Evolutionary conservation across 2,329 filamentous ascomycete genomes (phyloP).

Genomic region (Trichophyton equinum): DNA sequence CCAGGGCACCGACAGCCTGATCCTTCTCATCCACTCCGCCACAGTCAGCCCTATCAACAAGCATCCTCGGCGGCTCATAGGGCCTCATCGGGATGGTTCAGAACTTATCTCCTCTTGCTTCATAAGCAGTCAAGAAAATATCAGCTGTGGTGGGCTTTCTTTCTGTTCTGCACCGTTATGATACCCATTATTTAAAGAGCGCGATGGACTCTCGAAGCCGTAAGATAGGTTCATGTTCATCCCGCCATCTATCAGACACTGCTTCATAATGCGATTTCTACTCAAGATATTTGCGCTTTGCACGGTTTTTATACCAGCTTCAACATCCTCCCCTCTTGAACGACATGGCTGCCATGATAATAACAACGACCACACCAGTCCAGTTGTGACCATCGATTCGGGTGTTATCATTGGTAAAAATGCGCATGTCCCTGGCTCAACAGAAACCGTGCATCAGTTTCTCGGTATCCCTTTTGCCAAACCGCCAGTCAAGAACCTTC

Average conservation of each 20-base stretch:
- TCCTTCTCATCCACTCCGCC: background rate
- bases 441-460: background rate
- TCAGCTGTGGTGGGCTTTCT: background rate
- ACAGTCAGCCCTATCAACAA: background rate
- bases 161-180: background rate
- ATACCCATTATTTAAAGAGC: background rate
- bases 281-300: background rate
- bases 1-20: background rate
- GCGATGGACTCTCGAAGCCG: background rate
- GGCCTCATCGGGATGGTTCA: background rate
- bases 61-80: background rate
- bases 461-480: slow-evolving; percentile 4
- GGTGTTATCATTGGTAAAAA: slow-evolving; percentile 3
- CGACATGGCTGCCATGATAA: background rate
- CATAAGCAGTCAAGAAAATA: background rate
- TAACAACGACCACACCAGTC: background rate
- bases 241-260: background rate
- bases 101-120: background rate
- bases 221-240: no score
- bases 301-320: background rate
- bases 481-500: background rate
- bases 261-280: background rate
- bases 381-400: background rate
- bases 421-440: background rate
- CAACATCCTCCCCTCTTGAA: background rate